phyloP scores from a whole-genome alignment of 148 eudicot genomes.

The Amaranthus palmeri region DNA sequence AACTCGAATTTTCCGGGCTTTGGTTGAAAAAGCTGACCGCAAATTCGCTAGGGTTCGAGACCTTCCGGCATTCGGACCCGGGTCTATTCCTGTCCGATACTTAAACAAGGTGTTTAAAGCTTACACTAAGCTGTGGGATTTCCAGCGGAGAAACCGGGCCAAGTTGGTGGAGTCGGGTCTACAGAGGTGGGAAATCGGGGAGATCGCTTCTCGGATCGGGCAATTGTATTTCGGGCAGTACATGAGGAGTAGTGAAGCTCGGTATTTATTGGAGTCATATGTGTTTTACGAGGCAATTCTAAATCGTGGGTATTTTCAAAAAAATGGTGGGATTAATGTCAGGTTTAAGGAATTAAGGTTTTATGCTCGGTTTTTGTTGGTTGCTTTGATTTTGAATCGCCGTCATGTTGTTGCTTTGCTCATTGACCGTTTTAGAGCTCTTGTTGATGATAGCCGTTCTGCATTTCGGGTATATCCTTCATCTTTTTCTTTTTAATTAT shows the following conservation, averaged over 20 bases:
- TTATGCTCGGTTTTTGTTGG: constrained; percentile 81
- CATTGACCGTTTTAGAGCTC: constrained; percentile 54
- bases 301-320: constrained; percentile 56
- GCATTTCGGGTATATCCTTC: constrained; percentile 47
- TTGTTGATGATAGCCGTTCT: constrained; percentile 61
- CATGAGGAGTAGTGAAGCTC: constrained; percentile 69
- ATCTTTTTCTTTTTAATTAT: not conserved
- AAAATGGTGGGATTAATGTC: constrained; percentile 43
- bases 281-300: constrained; percentile 86
- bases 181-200: constrained; percentile 89
- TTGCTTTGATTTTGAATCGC: constrained; percentile 66
- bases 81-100: constrained; percentile 28
- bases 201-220: constrained; percentile 90
- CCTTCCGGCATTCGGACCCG: constrained; percentile 48
- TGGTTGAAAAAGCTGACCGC: constrained; percentile 63
- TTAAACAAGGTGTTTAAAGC: constrained; percentile 81
- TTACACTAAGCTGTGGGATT: constrained; percentile 77
- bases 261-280: constrained; percentile 70
- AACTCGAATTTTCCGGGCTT: constrained; percentile 37
- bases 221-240: constrained; percentile 88
- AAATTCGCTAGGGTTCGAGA: constrained; percentile 81
- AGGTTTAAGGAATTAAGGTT: constrained; percentile 94
- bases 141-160: constrained; percentile 64
- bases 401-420: constrained; percentile 52
- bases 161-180: constrained; percentile 59